Base-by-base conservation (phyloP, 2,329 filamentous ascomycete genomes). In the Aureobasidium sp. region DNA sequence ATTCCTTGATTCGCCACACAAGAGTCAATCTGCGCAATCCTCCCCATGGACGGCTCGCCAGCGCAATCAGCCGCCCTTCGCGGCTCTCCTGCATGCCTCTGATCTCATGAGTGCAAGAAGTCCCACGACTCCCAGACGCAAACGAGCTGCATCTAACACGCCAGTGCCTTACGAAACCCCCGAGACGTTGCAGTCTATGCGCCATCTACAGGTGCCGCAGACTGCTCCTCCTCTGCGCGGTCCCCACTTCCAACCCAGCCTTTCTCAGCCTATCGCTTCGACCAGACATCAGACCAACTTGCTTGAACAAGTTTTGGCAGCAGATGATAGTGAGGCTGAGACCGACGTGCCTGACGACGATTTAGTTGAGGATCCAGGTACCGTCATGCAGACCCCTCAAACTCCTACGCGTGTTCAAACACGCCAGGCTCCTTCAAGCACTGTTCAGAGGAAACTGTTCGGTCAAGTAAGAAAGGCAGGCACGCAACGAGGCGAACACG, bases 71-170 rank as follows among this genome's bases (percentile, higher is more conserved):
- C 61, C 29, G 4, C 51, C 71, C 25, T 86, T 95, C 63, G 88
- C 86, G 25, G 87, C 86, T 25, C 78, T 95, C 5, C 76, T 95
- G 39, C 75, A 83, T 44, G 83, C 83, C 5, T 81, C 81, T 49
- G 85, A 90, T 64, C 88, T 90, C 54, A 77, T 91, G 37, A 89
- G 81, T 66, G 85, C 89, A 61, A 86, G 89, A 61, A 83, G 80
- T 58, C 17, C 51, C 5, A n/a, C 24, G 11, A 32, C 32, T 60
- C 84, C 86, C 1, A 84, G 86, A 1, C 82, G 77, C 70, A 67
- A 77, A 73, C 63, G 76, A 66, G 40, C 51, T 14, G 38, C 40
- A 71, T 51, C 48, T 4, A 51, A 21, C 6, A 41, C 25, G 16
- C 37, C 48, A 5, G 41, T 37, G 19, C 73, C 56, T 55, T 53